A percentile compares a stretch with the other conserved stretches of the same genome.
Conservation (phyloP, 75 land plant species). For the Picea sitchensis region DNA sequence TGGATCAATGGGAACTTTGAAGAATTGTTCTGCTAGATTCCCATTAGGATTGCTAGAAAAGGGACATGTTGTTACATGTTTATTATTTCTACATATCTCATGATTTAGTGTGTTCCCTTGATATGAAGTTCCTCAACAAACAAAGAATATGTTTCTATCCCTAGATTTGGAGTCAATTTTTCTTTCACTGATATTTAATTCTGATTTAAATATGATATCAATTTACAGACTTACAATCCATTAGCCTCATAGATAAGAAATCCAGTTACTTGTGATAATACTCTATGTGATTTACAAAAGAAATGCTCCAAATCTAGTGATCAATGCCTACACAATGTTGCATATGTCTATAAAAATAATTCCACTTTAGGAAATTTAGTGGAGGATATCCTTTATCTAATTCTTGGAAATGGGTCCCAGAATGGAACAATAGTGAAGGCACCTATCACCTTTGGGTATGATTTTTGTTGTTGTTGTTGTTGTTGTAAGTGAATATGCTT, state of each 20-base stretch:
- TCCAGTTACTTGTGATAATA: constrained; percentile 34
- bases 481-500: not conserved
- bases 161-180: too few relatives aligned
- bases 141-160: too few relatives aligned
- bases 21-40: too few relatives aligned
- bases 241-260: constrained; percentile 39
- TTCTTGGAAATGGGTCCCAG: constrained; percentile 24
- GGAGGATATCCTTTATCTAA: constrained; percentile 73
- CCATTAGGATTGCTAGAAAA: too few relatives aligned
- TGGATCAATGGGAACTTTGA: too few relatives aligned
- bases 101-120: too few relatives aligned
- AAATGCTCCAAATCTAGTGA: constrained; percentile 20
- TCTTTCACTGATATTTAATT: not conserved
- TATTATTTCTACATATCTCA: too few relatives aligned
- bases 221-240: constrained; percentile 26
- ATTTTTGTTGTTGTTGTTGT: constrained; percentile 1
- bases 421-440: constrained; percentile 27
- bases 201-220: not conserved
- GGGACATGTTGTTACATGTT: too few relatives aligned
- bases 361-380: constrained; percentile 68
- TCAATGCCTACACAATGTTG: constrained; percentile 49
- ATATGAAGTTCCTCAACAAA: too few relatives aligned
- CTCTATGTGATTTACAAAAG: constrained; percentile 16
- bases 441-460: constrained; percentile 54
- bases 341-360: constrained; percentile 50